These are phyloP conservation scores for Terana coerulea DNA, from an alignment of 768 basidiomycete genomes.

Conservation along the genomic window DNA sequence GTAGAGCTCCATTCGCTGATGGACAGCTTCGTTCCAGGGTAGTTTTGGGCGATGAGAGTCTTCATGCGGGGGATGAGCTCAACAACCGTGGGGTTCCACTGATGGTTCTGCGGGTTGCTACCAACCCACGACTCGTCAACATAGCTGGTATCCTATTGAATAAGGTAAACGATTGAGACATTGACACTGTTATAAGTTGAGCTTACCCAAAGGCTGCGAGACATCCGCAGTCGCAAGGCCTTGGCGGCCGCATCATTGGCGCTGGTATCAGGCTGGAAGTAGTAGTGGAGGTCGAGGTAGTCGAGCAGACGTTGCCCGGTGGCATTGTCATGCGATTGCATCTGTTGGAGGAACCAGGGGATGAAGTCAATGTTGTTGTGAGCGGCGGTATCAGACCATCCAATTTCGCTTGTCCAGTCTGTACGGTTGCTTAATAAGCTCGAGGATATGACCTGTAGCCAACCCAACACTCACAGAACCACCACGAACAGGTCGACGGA, in stretches of 20 bases:
- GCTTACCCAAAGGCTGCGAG: conserved; percentile 46
- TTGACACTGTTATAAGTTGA: no score
- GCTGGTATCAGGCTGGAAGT: conserved; percentile 49
- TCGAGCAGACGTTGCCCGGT: conserved; percentile 45
- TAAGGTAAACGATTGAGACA: not conserved
- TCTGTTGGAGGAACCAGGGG: conserved; percentile 51
- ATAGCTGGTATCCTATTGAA: conserved; percentile 37
- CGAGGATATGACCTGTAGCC: not conserved
- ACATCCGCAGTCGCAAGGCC: conserved; percentile 45
- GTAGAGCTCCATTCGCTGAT: conserved; percentile 50
- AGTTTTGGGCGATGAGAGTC: conserved; percentile 42
- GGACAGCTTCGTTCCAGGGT: conserved; percentile 55
- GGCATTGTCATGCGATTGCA: conserved; percentile 35
- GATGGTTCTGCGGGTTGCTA: conserved; percentile 36
- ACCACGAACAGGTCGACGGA: conserved; percentile 35
- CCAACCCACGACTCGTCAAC: conserved; percentile 55
- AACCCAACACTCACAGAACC: conserved; percentile 27
- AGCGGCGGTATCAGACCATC: conserved; percentile 44
- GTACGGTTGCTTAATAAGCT: not conserved
- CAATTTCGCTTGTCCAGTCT: conserved; percentile 52
- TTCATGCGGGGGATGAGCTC: conserved; percentile 48
- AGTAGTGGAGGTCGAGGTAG: conserved; percentile 55
- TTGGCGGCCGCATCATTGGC: conserved; percentile 50
- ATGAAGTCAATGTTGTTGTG: conserved; percentile 52
- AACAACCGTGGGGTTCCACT: conserved; percentile 42